Conservation (phyloP, 257 asterid species). For the Lycium ferocissimum region DNA sequence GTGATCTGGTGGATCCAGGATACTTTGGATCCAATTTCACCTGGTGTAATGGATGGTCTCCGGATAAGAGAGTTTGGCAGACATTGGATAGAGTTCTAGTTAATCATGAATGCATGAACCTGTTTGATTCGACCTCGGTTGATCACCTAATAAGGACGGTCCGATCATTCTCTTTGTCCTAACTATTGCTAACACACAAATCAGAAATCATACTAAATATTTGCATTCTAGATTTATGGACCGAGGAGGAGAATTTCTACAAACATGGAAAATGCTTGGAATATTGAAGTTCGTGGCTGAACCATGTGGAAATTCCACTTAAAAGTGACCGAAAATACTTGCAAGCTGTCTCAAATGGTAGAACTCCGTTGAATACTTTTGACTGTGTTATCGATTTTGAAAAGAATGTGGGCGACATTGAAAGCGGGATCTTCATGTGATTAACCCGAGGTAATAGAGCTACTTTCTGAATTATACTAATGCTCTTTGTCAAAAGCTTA, state of each 20-base stretch:
- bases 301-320: not conserved
- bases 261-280: not conserved
- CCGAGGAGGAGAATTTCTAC: not conserved
- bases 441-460: too few relatives aligned
- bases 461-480: too few relatives aligned
- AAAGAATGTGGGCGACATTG: not conserved
- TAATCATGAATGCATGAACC: not conserved
- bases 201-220: not conserved
- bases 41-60: not conserved
- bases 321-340: not conserved
- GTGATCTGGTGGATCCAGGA: too few relatives aligned
- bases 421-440: too few relatives aligned
- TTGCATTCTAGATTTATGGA: not conserved
- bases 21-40: too few relatives aligned
- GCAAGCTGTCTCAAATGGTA: not conserved
- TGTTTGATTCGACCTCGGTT: not conserved
- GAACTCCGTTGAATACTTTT: not conserved
- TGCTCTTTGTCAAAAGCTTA: too few relatives aligned
- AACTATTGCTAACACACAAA: too few relatives aligned
- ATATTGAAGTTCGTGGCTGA: not conserved
- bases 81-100: too few relatives aligned
- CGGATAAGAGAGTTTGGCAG: not conserved
- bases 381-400: not conserved
- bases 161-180: too few relatives aligned
- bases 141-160: too few relatives aligned